Evolutionary conservation across 2,329 filamentous ascomycete species (phyloP), one percentile per base, ranked within the genome.

Genomic region (Didymella arachidicola): DNA sequence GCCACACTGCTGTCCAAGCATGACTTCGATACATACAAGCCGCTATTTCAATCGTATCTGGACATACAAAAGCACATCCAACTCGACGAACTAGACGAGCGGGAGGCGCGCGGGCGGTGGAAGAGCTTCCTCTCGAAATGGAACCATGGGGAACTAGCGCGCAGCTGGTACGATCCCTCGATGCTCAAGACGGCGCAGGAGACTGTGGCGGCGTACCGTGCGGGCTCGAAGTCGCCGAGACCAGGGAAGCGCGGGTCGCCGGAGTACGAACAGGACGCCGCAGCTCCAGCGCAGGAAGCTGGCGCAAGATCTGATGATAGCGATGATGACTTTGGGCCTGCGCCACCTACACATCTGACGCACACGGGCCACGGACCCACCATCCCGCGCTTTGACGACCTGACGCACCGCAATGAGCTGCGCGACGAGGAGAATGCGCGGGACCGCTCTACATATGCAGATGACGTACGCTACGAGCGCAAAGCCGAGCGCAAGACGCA

Each of bases 111-210:
- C 64, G 93, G 93, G 1, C 82, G 94, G 54, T 99, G 94, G 93
- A 97, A 97, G 83, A 94, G 92, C 74, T 99, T 98, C 70, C 76
- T 94, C 12, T 83, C 85, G 4, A 94, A 93, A 82, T 99, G 95
- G 87, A 99, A 99, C 80, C 86, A 87, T 69, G 89, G 88, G 72
- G 91, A 94, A 79, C 82, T 98, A 63, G 89, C 91, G 4, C 89
- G 94, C 76, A 92, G 92, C 45, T 99, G 94, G 94, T 99, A 98
- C 78, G 92, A 96, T 72, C 90, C 93, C 7, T 85, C 85, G 57
- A 90, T 87, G 63, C 86, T 91, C 61, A 75, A 82, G 62, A 83
- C 79, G 55, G 84, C 83, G 18, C 78, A 81, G 61, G 68, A 74
- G 42, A 72, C 72, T 0, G 66, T 72, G 4, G 58, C 69, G 27